Base-by-base conservation (phyloP, 176 grass and related monocot species). In the Zoysia japonica region DNA sequence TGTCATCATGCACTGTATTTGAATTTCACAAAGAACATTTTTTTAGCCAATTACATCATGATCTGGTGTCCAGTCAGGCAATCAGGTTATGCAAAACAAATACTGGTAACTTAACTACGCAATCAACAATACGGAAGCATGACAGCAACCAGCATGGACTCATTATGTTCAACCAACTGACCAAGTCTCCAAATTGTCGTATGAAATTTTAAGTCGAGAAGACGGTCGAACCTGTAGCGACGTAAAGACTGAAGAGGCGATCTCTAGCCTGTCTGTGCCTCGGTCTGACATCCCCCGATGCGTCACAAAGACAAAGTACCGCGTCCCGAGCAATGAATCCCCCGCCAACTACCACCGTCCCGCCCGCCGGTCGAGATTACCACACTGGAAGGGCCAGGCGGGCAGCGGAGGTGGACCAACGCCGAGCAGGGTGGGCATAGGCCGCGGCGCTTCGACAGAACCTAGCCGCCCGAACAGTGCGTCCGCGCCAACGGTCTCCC, bases 201-300 rank as follows among this genome's bases (percentile, higher is more conserved):
- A 16, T 9, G 74, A 88, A 79, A 47, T 49, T 60, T 49, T 60
- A 61, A 68, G n/a, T 6, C 28, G 61, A 1, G 60, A 37, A 79
- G 53, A 68, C 3, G 41, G 14, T 7, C 44, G 59, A 71, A 71
- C 67, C 67, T 81, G 51, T 72, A n/a, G 10, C 63, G 9, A 28
- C 61, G 7, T 12, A 68, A 70, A 63, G 57, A 3, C 9, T 41
- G 46, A 17, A 5, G 2, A n/a, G 62, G 7, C 4, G 43, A 1
- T 60, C 42, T 36, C 37, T 14, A 47, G 9, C 11, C 13, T 13
- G 14, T 6, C 2, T 17, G 51, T 54, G 52, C 52, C 53, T 48
- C 72, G 60, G 40, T 53, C 35, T 56, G 15, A 28, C 61, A 59
- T 73, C 42, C 37, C 17, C 37, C 11, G 10, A 64, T 70, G 12